These are phyloP conservation scores for Lachnellula cervina DNA, from an alignment of 2,329 filamentous ascomycete genomes.

Conservation along the genomic window DNA sequence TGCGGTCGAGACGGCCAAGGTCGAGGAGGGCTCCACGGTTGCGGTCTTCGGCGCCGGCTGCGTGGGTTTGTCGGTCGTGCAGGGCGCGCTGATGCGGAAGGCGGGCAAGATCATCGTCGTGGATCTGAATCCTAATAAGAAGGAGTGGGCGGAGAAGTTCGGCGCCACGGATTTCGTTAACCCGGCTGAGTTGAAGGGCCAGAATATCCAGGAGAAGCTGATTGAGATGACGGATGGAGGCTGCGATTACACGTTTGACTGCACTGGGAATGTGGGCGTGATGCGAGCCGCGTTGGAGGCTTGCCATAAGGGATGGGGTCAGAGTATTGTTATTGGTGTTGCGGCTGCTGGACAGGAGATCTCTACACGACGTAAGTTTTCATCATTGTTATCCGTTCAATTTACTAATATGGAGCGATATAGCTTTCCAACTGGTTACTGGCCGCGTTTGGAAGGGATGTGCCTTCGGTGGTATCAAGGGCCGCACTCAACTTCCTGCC, in stretches of 20 bases:
- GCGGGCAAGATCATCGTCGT: constrained; percentile 54
- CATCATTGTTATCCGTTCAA: not conserved
- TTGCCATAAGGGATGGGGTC: constrained; percentile 98
- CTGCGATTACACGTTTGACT: constrained; percentile 99
- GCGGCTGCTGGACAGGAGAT: constrained; percentile 96
- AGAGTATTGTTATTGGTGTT: constrained; percentile 97
- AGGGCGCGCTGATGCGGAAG: constrained; percentile 68
- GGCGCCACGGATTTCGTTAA: constrained; percentile 97
- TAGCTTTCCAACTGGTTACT: constrained; percentile 97
- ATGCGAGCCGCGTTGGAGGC: constrained; percentile 95
- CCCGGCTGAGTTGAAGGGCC: constrained; percentile 70
- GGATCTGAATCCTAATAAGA: constrained; percentile 82
- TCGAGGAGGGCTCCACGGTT: constrained; percentile 84
- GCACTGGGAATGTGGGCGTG: constrained; percentile 92
- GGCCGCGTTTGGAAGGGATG: constrained; percentile 97
- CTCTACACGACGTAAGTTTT: constrained; percentile 77
- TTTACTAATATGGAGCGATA: constrained; percentile 11
- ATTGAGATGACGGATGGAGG: constrained; percentile 98
- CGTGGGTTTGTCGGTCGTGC: constrained; percentile 90
- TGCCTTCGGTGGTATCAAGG: constrained; percentile 97
- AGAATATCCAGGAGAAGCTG: constrained; percentile 86
- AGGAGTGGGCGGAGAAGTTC: constrained; percentile 90
- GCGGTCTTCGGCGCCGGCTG: constrained; percentile 95
- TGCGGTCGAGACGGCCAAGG: constrained; percentile 84
- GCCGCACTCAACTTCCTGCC: constrained; percentile 81